Conservation (phyloP, 2,329 filamentous ascomycete genomes). For the Phoma sp. region DNA sequence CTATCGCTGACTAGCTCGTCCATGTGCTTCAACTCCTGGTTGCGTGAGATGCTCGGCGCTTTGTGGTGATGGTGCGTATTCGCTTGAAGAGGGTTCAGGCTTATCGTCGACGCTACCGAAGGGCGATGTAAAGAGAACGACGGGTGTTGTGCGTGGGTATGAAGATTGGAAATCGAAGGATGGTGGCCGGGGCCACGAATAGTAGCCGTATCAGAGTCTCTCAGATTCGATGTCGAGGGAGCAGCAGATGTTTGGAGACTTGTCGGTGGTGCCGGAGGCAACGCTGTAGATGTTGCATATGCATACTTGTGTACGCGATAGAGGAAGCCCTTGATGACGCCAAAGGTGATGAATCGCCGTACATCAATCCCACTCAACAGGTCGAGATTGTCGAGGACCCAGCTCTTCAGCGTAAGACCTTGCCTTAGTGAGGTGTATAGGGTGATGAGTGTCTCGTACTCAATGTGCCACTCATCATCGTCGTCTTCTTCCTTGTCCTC, state of each 20-base stretch:
- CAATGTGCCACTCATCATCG: constrained; percentile 25
- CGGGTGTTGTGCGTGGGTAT: constrained; percentile 21
- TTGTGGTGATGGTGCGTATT: constrained; percentile 14
- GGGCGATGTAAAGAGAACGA: constrained; percentile 30
- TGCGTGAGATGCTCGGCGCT: constrained; percentile 11
- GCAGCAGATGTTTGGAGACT: constrained; percentile 32
- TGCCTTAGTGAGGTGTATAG: constrained; percentile 87
- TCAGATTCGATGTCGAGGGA: constrained; percentile 22
- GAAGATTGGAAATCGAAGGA: constrained; percentile 14
- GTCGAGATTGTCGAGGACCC: constrained; percentile 78
- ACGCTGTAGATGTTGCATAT: constrained; percentile 56
- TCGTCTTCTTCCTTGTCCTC: constrained; percentile 22
- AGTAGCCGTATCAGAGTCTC: constrained; percentile 30
- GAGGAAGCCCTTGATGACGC: constrained; percentile 91
- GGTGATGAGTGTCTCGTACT: constrained; percentile 66
- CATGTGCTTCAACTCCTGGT: constrained; percentile 22
- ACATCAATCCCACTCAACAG: constrained; percentile 82
- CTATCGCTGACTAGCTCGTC: constrained; percentile 25
- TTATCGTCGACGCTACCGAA: constrained; percentile 24
- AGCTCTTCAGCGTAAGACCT: constrained; percentile 84
- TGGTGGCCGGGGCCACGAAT: constrained; percentile 23
- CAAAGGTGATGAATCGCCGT: constrained; percentile 91
- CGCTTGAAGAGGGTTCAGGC: constrained; percentile 10
- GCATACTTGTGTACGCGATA: constrained; percentile 94
- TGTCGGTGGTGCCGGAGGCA: constrained; percentile 39